Base-by-base conservation (phyloP, 768 basidiomycete genomes). In the Termitomyces sp. region DNA sequence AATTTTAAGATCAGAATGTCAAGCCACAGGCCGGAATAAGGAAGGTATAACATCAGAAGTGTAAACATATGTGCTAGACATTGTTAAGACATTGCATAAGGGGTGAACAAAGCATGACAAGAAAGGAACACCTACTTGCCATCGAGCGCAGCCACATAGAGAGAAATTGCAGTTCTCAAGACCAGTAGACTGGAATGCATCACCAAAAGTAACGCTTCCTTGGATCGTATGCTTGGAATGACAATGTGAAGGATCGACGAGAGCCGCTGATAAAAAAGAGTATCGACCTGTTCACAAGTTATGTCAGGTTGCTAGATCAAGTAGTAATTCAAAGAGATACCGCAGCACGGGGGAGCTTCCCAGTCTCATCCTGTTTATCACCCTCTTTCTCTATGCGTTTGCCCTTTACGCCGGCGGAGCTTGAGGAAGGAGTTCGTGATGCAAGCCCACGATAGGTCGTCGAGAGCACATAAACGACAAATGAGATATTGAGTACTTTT, bases 71-170 rank as follows among this genome's bases (percentile, higher is more conserved):
- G 50, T 17, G 37, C n/a, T 30, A 40, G 26, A n/a, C 26, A 50
- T 11, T n/a, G 49, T 15, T 14, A 15, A 50, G 15, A 21, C 14
- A 12, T 40, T 50, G 26, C 50, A 28, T 11, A 8, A 40, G 17
- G 17, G 37, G 26, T 3, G 35, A 41, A 53, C 42, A 10, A 31
- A 40, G 8, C 9, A 40, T 19, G 50, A 53, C 28, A 45, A 19
- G 38, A 38, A 10, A 14, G 49, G 23, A 58, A 37, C 15, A 76
- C 85, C 62, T 64, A 91, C 89, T 83, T 87, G 70, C 96, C 96
- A 66, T 98, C 96, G 48, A 98, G 78, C 21, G 89, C 84, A 6
- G 96, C 96, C 48, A 99, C 94, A 66, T 97, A 98, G 17, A 99
- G 75, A 15, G 92, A 95, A 46, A 98, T 87, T 1, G 91, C 86